phyloP scores from a whole-genome alignment of 2,329 filamentous ascomycete species.

The Microsporum audouinii region DNA sequence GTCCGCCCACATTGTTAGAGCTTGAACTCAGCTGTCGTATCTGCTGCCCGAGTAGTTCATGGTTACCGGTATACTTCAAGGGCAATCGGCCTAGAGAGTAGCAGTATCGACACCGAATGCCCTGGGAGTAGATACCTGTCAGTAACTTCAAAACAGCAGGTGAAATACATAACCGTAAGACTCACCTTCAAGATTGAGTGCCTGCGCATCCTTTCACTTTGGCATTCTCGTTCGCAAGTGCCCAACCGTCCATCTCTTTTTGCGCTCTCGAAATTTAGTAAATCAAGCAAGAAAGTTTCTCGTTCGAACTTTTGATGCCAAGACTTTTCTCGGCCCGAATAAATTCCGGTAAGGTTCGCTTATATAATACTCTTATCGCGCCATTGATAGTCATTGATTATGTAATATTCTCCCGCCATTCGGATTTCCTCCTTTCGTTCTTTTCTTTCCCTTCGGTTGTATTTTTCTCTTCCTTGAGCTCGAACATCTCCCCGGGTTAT shows the following conservation, averaged over 20 bases:
- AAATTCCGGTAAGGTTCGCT: not conserved
- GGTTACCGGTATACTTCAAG: not conserved
- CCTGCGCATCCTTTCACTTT: slow-evolving; percentile 1
- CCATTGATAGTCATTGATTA: slow-evolving; percentile 2
- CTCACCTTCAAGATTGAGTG: slow-evolving; percentile 5
- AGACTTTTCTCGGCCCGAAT: not conserved
- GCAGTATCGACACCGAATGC: not conserved
- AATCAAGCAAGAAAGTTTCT: not conserved
- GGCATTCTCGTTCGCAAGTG: not conserved
- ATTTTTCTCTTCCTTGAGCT: not conserved
- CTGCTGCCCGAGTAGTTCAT: not conserved
- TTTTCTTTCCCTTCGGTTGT: not conserved
- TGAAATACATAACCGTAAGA: not conserved
- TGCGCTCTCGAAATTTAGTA: not conserved
- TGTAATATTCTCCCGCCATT: not conserved
- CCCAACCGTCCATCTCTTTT: not conserved
- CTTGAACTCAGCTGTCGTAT: not conserved
- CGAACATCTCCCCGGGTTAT: not conserved
- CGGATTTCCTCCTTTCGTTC: not conserved
- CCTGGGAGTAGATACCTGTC: not conserved
- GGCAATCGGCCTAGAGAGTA: not conserved
- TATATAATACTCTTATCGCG: not conserved
- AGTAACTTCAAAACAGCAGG: not conserved
- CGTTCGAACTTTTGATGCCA: not conserved
- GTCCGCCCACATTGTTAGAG: not conserved